Evolutionary conservation across 305 asterid genomes (phyloP).

Genomic region (Petunia hybrid): DNA sequence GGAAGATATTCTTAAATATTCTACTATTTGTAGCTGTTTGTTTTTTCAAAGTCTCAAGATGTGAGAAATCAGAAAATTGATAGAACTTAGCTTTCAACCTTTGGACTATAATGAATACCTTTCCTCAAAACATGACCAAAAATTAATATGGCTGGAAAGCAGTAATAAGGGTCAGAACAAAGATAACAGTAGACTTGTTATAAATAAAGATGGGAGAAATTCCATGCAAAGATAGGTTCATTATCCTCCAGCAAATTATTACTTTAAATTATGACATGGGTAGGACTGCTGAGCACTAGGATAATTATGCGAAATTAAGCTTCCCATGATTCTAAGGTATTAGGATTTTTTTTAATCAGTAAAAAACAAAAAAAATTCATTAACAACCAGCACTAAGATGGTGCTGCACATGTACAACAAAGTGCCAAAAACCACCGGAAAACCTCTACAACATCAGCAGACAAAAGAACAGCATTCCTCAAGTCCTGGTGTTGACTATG

Average conservation of each 20-base stretch:
- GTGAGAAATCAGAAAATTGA: not conserved
- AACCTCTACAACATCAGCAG: not conserved
- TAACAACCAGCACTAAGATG: not conserved
- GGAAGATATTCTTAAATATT: conserved; percentile 8
- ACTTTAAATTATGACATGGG: conserved; percentile 2
- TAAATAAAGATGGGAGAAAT: not conserved
- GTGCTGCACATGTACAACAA: conserved; percentile 12
- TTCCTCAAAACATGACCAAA: not conserved
- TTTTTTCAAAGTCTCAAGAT: not conserved
- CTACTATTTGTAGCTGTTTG: not conserved
- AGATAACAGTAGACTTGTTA: conserved; percentile 13
- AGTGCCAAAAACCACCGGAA: not conserved
- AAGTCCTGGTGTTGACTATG: not conserved
- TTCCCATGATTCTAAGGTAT: not conserved
- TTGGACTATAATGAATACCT: not conserved
- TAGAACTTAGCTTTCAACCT: not conserved
- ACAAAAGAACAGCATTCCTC: conserved; percentile 25
- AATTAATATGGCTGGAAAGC: not conserved
- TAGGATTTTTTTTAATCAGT: not conserved
- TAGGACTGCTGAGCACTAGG: conserved; percentile 17
- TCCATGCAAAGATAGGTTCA: conserved; percentile 6
- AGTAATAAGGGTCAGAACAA: conserved; percentile 11
- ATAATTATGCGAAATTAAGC: not conserved
- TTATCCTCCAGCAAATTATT: conserved; percentile 8
- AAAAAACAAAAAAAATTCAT: not conserved